Evolutionary conservation across 2,329 filamentous ascomycete genomes (phyloP).

Genomic region (Botrytis hyacinthi): DNA sequence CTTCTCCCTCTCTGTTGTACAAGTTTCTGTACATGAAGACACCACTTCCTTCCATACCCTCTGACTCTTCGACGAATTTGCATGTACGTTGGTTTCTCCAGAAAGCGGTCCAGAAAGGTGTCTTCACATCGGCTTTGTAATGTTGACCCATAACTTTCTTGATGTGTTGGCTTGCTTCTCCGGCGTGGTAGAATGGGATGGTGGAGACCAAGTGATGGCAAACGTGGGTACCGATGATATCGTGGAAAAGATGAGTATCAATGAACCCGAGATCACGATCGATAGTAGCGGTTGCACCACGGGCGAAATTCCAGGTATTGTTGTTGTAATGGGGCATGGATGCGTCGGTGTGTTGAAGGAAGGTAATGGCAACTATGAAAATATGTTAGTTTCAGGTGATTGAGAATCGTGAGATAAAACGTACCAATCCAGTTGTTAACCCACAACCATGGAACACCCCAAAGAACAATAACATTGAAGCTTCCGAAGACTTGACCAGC

Average conservation of each 20-base stretch:
- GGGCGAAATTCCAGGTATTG: constrained; percentile 59
- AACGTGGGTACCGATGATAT: constrained; percentile 63
- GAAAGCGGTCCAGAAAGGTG: constrained; percentile 40
- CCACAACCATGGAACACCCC: constrained; percentile 66
- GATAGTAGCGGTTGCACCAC: constrained; percentile 60
- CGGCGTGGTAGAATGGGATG: constrained; percentile 61
- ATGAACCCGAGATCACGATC: constrained; percentile 65
- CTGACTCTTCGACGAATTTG: constrained; percentile 40
- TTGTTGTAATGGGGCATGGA: constrained; percentile 57
- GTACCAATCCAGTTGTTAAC: constrained; percentile 68
- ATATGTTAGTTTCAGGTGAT: constrained; percentile 27
- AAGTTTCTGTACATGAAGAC: constrained; percentile 39
- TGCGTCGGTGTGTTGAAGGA: constrained; percentile 67
- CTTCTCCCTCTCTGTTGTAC: constrained; percentile 33
- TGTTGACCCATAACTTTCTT: constrained; percentile 54
- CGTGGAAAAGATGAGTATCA: constrained; percentile 63
- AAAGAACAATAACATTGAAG: constrained; percentile 57
- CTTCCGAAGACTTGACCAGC: constrained; percentile 53
- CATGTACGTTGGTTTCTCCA: constrained; percentile 38
- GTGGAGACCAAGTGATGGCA: constrained; percentile 61
- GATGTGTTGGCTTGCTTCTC: constrained; percentile 57
- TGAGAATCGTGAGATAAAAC: constrained; percentile 32
- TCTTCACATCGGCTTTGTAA: constrained; percentile 48
- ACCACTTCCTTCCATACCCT: constrained; percentile 37
- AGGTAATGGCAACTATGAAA: constrained; percentile 64